Evolutionary conservation across 2,329 filamentous ascomycete genomes (phyloP).

Genomic region (Exophiala alcalophila): DNA sequence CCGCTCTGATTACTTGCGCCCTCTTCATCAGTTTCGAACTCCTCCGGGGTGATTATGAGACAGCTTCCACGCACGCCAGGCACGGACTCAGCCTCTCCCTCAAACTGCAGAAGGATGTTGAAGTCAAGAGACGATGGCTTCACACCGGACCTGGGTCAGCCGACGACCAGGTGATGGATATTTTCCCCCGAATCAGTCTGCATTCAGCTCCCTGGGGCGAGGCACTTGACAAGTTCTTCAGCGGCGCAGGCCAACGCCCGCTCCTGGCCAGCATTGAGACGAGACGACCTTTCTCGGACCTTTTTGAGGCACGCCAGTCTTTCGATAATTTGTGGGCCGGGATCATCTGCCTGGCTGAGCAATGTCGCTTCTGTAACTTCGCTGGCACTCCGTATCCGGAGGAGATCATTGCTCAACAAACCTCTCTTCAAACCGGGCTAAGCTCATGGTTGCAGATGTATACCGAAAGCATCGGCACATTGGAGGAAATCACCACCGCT

Average conservation of each 20-base stretch:
- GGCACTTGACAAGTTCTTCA: not conserved
- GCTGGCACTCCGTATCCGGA: not conserved
- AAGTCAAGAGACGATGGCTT: not conserved
- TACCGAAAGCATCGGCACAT: not conserved
- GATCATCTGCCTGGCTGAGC: not conserved
- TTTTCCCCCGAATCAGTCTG: constrained; percentile 2
- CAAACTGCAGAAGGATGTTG: not conserved
- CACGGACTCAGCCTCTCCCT: constrained; percentile 2
- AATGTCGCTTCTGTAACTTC: not conserved
- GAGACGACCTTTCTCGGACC: not conserved
- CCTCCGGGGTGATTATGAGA: constrained; percentile 4
- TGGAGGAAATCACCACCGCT: not conserved
- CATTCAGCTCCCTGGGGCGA: constrained; percentile 4
- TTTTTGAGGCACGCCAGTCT: not conserved
- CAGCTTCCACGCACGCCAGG: not conserved
- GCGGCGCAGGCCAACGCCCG: not conserved
- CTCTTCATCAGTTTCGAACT: constrained; percentile 3
- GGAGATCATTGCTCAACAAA: not conserved
- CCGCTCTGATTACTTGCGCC: constrained; percentile 2
- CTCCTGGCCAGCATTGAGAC: not conserved
- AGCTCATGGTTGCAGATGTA: not conserved
- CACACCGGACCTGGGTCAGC: not conserved
- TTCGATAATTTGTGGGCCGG: constrained; percentile 1
- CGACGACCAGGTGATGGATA: constrained; percentile 2
- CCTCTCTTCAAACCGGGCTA: not conserved